Conservation (phyloP, 257 asterid species). For the Mentha longifolia region DNA sequence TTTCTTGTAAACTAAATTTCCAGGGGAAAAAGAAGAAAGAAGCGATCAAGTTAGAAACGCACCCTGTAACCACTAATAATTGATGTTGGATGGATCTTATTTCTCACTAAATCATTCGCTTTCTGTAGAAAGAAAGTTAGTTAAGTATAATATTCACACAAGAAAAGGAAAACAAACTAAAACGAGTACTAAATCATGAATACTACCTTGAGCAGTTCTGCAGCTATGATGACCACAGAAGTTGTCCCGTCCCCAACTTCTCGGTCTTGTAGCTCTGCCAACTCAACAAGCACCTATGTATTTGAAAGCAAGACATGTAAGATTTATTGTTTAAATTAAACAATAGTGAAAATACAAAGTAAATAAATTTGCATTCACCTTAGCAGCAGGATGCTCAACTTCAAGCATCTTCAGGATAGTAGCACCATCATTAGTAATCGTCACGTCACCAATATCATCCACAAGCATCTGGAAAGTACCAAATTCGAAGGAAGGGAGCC, state of each 20-base stretch:
- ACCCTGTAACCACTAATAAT: conserved; percentile 97
- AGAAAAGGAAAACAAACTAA: not conserved
- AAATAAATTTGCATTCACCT: conserved; percentile 50
- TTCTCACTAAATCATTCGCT: conserved; percentile 95
- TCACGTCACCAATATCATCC: conserved; percentile 97
- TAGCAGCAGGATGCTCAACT: conserved; percentile 99
- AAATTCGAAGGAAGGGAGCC: conserved; percentile 21
- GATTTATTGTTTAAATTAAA: not conserved
- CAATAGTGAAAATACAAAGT: not conserved
- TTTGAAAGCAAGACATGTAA: conserved; percentile 4
- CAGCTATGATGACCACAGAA: conserved; percentile 94
- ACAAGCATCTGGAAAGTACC: conserved; percentile 82
- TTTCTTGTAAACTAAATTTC: not conserved
- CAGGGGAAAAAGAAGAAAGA: not conserved
- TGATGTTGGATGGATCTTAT: conserved; percentile 94
- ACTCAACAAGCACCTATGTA: conserved; percentile 89
- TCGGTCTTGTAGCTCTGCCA: conserved; percentile 98
- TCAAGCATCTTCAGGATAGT: conserved; percentile 94
- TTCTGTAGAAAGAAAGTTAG: conserved; percentile 58
- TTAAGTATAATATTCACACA: conserved; percentile 27
- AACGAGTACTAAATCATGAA: conserved; percentile 8
- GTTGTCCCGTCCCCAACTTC: conserved; percentile 99
- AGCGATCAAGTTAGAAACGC: conserved; percentile 25
- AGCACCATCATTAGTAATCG: conserved; percentile 99
- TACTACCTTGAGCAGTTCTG: conserved; percentile 93